These are phyloP conservation scores for Oxytropis ochrocephala DNA, from an alignment of 306 rosid genomes.

Conservation along the genomic window DNA sequence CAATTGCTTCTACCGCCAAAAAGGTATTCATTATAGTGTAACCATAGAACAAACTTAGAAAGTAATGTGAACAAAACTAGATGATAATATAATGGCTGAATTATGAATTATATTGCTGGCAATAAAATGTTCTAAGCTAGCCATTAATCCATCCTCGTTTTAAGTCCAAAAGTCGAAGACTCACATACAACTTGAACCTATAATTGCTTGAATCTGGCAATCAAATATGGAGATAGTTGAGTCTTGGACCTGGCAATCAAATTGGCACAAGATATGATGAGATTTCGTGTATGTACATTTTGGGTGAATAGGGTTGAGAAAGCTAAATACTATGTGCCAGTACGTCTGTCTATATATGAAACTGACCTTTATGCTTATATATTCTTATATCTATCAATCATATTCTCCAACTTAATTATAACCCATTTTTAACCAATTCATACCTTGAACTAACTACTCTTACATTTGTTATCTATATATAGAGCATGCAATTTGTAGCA, in stretches of 20 bases:
- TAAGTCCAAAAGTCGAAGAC: background rate
- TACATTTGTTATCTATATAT: background rate
- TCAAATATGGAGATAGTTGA: background rate
- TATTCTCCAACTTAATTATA: background rate
- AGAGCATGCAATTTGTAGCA: background rate
- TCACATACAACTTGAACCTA: background rate
- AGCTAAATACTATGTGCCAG: background rate
- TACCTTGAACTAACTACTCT: background rate
- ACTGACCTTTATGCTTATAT: conserved; percentile 1
- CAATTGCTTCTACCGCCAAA: background rate
- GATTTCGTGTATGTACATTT: background rate
- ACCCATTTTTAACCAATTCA: background rate
- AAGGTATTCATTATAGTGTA: background rate
- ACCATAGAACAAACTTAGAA: background rate
- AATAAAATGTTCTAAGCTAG: conserved; percentile 10
- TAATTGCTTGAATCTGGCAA: conserved; percentile 10
- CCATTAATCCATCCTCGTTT: too few relatives aligned
- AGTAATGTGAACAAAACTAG: background rate
- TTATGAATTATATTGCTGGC: background rate
- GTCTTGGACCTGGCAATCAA: background rate
- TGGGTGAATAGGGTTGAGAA: background rate
- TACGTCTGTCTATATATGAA: too few relatives aligned
- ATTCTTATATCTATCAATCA: background rate
- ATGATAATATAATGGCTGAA: too few relatives aligned
- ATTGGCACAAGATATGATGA: background rate